A percentile compares a stretch with the other conserved stretches of the same genome.
Evolutionary conservation across 148 eudicot species (phyloP).

Genomic region (Silene latifolia): DNA sequence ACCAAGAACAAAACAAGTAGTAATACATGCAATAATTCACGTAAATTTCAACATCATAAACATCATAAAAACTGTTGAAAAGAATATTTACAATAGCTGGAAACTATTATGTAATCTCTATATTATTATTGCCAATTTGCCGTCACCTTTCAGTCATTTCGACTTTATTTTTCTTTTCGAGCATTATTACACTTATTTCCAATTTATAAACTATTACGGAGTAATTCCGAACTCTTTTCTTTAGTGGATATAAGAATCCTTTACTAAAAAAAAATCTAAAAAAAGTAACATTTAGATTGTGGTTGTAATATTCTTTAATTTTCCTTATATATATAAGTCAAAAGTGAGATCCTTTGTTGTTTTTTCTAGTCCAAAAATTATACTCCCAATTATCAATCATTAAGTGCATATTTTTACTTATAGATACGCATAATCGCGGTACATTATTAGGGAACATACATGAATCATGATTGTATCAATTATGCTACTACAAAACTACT

Average conservation of each 20-base stretch:
- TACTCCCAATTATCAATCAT: not conserved
- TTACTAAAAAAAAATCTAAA: conserved; percentile 4
- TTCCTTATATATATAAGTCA: conserved; percentile 2
- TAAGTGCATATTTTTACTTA: not conserved
- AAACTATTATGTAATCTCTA: conserved; percentile 12
- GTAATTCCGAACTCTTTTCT: not conserved
- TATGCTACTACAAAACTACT: no score
- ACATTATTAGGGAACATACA: not conserved
- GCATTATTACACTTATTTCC: conserved; percentile 6
- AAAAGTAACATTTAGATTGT: not conserved
- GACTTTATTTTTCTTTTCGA: conserved; percentile 5
- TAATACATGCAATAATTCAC: not conserved
- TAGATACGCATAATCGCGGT: not conserved
- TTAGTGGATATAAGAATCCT: conserved; percentile 27
- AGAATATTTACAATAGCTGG: conserved; percentile 34
- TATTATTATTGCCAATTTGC: conserved; percentile 15
- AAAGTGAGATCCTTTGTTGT: conserved; percentile 7
- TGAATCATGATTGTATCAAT: no score
- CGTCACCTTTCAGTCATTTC: conserved; percentile 20
- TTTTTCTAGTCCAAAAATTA: not conserved
- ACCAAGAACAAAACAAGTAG: not conserved
- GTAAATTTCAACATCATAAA: conserved; percentile 18
- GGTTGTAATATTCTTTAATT: not conserved
- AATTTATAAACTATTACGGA: not conserved
- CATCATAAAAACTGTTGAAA: conserved; percentile 14